A percentile compares a stretch with the other conserved stretches of the same genome.
phyloP scores from a whole-genome alignment of 1,284 basidiomycete genomes.

The Athelia psychrophila region DNA sequence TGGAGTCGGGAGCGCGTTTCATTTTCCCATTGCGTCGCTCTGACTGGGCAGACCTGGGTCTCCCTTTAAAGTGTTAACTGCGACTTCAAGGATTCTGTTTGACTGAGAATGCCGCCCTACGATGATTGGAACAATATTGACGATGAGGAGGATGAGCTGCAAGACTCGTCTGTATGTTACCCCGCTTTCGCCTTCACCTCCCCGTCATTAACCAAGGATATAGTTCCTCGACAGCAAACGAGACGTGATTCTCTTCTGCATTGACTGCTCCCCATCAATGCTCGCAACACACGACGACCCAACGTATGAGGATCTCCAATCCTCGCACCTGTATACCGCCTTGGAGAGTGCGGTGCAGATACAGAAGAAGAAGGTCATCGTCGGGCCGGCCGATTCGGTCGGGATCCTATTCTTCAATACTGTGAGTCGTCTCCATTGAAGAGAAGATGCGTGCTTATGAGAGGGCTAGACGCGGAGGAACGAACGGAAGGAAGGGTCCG shows the following conservation, averaged over 20 bases:
- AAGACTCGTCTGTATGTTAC: constrained; percentile 54
- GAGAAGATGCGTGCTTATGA: constrained; percentile 1
- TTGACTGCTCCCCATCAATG: constrained; percentile 93
- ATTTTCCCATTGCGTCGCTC: too few relatives aligned
- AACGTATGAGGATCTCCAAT: constrained; percentile 57
- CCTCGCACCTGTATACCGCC: constrained; percentile 65
- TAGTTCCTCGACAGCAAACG: constrained; percentile 73
- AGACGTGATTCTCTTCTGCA: constrained; percentile 89
- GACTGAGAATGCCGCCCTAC: constrained; percentile 47
- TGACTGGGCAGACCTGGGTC: too few relatives aligned
- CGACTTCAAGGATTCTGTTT: too few relatives aligned
- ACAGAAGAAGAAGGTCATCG: constrained; percentile 86
- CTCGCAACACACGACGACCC: constrained; percentile 66
- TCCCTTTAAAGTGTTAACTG: too few relatives aligned
- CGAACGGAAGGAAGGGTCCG: constrained; percentile 40
- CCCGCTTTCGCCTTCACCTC: constrained; percentile 3
- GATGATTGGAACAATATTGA: constrained; percentile 76
- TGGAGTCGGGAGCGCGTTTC: too few relatives aligned
- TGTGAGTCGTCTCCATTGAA: constrained; percentile 44
- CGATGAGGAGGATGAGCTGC: constrained; percentile 76
- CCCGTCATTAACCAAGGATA: neutral
- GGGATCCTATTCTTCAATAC: constrained; percentile 94
- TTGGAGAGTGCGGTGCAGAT: constrained; percentile 83
- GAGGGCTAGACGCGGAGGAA: constrained; percentile 42
- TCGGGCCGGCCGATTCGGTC: constrained; percentile 83